Conservation (phyloP, 192 early-diverging fungal genomes). For the Backusella luteola region DNA sequence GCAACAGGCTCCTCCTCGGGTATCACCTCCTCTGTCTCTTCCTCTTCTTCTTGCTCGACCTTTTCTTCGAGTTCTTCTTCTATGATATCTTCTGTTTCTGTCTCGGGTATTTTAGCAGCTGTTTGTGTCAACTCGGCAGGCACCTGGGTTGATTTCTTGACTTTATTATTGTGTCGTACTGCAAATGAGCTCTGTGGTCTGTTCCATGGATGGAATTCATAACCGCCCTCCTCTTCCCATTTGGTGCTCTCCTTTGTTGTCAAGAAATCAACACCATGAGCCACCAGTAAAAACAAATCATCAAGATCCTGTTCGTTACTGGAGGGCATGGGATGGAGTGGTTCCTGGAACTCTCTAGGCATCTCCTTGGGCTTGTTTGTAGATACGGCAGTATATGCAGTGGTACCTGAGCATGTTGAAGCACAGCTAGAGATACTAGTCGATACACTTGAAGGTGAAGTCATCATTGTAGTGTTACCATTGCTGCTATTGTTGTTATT, state of each 20-base stretch:
- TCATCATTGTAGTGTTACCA: neutral
- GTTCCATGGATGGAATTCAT: slow-evolving; percentile 31
- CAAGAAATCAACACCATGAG: slow-evolving; percentile 32
- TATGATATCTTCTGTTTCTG: neutral
- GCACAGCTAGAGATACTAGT: neutral
- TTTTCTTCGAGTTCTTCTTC: neutral
- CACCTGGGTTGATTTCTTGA: neutral
- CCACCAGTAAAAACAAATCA: slow-evolving; percentile 26
- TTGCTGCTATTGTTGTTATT: neutral
- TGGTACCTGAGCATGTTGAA: neutral
- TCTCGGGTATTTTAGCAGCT: neutral
- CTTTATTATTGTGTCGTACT: neutral
- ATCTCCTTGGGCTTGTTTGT: neutral
- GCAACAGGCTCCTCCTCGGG: neutral
- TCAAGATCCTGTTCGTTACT: slow-evolving; percentile 15
- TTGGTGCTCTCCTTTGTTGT: slow-evolving; percentile 23
- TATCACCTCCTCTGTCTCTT: neutral
- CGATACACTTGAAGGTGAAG: neutral
- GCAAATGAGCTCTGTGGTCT: slow-evolving; percentile 24
- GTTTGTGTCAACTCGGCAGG: neutral
- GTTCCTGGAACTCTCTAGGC: neutral
- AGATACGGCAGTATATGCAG: neutral
- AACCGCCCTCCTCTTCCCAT: slow-evolving; percentile 36
- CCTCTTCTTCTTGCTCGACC: neutral
- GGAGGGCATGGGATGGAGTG: slow-evolving; percentile 8